phyloP scores from a whole-genome alignment of 179 eudicot species.

The Carnegiea gigantea region DNA sequence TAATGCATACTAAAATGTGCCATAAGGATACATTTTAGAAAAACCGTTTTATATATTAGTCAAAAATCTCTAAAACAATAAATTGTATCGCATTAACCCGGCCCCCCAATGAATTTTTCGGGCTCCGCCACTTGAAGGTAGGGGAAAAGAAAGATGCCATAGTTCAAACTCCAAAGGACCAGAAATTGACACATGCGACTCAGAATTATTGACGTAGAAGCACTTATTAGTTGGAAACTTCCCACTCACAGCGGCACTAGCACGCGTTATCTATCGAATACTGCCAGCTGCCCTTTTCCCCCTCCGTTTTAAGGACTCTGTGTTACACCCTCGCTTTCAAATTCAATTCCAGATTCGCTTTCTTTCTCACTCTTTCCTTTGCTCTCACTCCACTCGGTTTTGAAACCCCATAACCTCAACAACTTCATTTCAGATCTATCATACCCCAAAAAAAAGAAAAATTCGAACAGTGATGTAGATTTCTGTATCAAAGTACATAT shows the following conservation, averaged over 20 bases:
- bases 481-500: neutral
- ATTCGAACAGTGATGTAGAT: constrained; percentile 16
- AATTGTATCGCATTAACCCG: too few relatives aligned
- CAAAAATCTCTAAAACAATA: too few relatives aligned
- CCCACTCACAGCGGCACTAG: neutral
- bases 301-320: neutral
- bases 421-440: constrained; percentile 7
- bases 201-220: neutral
- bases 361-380: neutral
- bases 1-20: too few relatives aligned
- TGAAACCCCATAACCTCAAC: neutral
- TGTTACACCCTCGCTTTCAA: neutral
- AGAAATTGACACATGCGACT: neutral
- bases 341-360: constrained; percentile 8
- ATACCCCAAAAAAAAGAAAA: neutral
- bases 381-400: constrained; percentile 25
- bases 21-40: too few relatives aligned
- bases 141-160: neutral
- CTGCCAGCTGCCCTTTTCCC: constrained; percentile 2
- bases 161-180: too few relatives aligned
- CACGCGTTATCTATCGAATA: neutral
- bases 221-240: neutral
- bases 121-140: neutral
- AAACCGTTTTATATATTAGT: too few relatives aligned
- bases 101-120: too few relatives aligned